Evolutionary conservation across 2,329 filamentous ascomycete species (phyloP), one percentile per base, ranked within the genome.

Genomic region (Colletotrichum orchidophilum): DNA sequence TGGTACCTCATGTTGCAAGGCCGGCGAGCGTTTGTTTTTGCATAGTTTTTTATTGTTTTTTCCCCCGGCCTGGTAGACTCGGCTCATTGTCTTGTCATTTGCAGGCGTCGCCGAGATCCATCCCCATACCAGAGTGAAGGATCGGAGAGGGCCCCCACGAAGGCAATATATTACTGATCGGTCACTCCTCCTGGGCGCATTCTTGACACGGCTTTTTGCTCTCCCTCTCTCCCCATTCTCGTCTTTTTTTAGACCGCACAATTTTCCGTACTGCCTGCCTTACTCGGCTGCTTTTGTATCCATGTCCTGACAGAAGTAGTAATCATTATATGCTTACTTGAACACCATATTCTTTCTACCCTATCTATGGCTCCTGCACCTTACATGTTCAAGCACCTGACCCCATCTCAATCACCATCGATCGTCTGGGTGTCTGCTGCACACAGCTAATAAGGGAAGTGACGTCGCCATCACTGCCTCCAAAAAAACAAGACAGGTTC

Each of bases 1-100:
- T 49, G 53, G 61, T 39, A 29, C 39, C 18, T 46, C 39, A 46
- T 55, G 58, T 63, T 67, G 64, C 58, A 31, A 27, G 46, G 64
- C 57, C 26, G 66, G 39, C 39, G 21, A 46, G 39, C 21, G 18
- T 46, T 46, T 46, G 8, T 46, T 46, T 21, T 46, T 46, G 39
- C 6, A 18, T 46, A 46, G 39, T 58, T 54, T 21, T 21, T 66
- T 66, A 27, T 62, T 59, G 21, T 66, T 62, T 50, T 26, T 39
- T n/a, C 57, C 21, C 31, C 50, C 52, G 9, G n/a, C 8, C 54
- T 21, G 24, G n/a, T 46, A 33, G 57, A 53, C 24, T 35, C 13
- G 54, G 33, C 31, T 42, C 42, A 18, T 18, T 46, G 39, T 46
- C 18, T 46, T 46, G 39, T 46, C 39, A 46, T 46, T 39, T 4